Conservation (phyloP, 495 filamentous ascomycete genomes). For the Aspergillus taichungensis region DNA sequence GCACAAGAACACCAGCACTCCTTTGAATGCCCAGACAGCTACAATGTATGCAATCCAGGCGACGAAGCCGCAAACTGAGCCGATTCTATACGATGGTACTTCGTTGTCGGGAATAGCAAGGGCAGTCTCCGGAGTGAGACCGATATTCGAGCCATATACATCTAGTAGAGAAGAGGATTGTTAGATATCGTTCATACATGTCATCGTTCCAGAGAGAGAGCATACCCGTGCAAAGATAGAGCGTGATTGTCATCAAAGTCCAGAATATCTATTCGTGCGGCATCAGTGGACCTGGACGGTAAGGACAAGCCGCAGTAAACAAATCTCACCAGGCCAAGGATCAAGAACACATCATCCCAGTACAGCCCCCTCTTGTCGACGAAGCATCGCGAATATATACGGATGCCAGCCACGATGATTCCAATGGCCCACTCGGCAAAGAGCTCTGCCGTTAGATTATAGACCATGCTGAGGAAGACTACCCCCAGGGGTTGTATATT, state of each 20-base stretch:
- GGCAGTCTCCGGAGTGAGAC: constrained; percentile 4
- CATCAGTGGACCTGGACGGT: neutral
- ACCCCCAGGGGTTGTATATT: neutral
- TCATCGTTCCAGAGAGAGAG: neutral
- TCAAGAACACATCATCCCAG: constrained; percentile 8
- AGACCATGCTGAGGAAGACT: neutral
- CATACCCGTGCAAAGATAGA: constrained; percentile 6
- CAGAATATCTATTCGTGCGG: constrained; percentile 3
- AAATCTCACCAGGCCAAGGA: constrained; percentile 1
- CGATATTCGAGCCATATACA: constrained; percentile 8
- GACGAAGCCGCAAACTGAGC: constrained; percentile 6
- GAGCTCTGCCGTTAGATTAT: constrained; percentile 6
- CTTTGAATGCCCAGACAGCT: constrained; percentile 41
- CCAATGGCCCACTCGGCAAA: constrained; percentile 10
- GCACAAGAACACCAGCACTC: constrained; percentile 40
- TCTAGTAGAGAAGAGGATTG: neutral
- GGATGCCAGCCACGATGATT: constrained; percentile 1
- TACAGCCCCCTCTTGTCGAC: constrained; percentile 2
- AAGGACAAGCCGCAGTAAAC: neutral
- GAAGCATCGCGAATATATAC: constrained; percentile 7
- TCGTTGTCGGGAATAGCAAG: constrained; percentile 1
- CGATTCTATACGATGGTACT: neutral
- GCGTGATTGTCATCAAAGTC: constrained; percentile 1
- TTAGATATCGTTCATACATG: neutral
- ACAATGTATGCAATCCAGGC: constrained; percentile 41